Base-by-base conservation (phyloP, 768 basidiomycete species). In the Podaxis sp. region DNA sequence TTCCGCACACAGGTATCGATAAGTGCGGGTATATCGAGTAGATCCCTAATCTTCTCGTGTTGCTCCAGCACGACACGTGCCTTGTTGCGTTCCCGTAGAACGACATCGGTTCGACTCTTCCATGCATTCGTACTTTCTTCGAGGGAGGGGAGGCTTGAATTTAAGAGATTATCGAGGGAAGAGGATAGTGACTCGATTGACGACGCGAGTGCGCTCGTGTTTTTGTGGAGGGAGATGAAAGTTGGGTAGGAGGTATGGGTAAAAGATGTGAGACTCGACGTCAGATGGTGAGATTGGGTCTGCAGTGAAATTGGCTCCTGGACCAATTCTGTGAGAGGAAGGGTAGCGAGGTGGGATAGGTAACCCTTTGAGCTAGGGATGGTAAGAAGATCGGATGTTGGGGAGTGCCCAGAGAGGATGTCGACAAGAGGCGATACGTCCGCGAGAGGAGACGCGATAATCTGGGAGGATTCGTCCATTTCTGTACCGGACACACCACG, bases 1-100 rank as follows among this genome's bases (percentile, higher is more conserved):
- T 93, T 94, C 40, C 94, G 84, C 13, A 97, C 90, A 69, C 94
- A 98, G 1, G 93, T 92, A 70, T 96, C 93, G 69, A 97, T 89
- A 32, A 99, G 82, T 54, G 90, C 78, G 7, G 96, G 94, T 51
- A 95, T 83, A 66, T 97, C 95, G 59, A 98, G 84, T 37, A 98
- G 74, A 71, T 98, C 95, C 64, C 90, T 82, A 62, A 98, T 82
- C 72, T 95, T 95, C 71, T 96, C 93, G 69, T 94, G 90, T 67
- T 96, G 91, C 67, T 98, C 95, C 61, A 94, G 83, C n/a, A 98
- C 92, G 53, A 91, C 78, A 35, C 86, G 80, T 0, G 92, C 92
- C 64, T 88, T 88, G 61, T 82, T 79, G 38, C 95, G 82, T 55
- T 91, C 87, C 51, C 80, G 76, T 55, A 93, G 83, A n/a, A 95